Evolutionary conservation across 768 basidiomycete species (phyloP), one percentile per base, ranked within the genome.

Genomic region (Kwoniella sp.): DNA sequence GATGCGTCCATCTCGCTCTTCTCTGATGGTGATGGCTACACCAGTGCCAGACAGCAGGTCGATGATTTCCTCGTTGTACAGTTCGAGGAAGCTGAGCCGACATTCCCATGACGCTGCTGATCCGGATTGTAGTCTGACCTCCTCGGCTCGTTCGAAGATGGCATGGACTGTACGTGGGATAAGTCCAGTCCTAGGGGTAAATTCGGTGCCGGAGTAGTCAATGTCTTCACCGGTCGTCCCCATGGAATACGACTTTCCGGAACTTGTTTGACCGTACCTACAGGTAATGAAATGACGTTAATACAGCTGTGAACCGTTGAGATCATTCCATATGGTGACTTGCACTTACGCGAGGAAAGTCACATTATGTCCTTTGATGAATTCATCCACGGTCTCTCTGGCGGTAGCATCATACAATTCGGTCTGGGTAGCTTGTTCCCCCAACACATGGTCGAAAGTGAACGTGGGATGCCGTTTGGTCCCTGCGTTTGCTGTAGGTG

Each of bases 41-140:
- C 88, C 81, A 61, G 91, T 90, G 74, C 87, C 83, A 61, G 87
- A 88, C 58, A 99, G 85, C 57, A 99, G 85, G 84, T 99, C 96
- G 79, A 98, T 91, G 57, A 99, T 86, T 82, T 99, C 96, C 83
- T 99, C 96, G 82, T 99, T 98, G 83, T 99, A 98, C 58, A 99
- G 87, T 85, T 99, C 96, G 69, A 99, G 88, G 83, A 95, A 99
- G 25, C 91, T 93, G 56, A 90, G 65, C 47, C 74, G 73, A 63
- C 72, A 79, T 74, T 85, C 89, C 92, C 90, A 95, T 26, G 68
- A 71, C 47, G 87, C 82, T 67, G 84, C 84, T 38, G 84, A 87
- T 30, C 91, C 81, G 30, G 71, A 68, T 28, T 87, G 78, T 88
- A 89, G 75, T 88, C 89, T 82, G 87, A 89, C 83, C 78, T 90